Conservation (phyloP, 805 yeast genomes). For the Starmerella lactis-condensi region DNA sequence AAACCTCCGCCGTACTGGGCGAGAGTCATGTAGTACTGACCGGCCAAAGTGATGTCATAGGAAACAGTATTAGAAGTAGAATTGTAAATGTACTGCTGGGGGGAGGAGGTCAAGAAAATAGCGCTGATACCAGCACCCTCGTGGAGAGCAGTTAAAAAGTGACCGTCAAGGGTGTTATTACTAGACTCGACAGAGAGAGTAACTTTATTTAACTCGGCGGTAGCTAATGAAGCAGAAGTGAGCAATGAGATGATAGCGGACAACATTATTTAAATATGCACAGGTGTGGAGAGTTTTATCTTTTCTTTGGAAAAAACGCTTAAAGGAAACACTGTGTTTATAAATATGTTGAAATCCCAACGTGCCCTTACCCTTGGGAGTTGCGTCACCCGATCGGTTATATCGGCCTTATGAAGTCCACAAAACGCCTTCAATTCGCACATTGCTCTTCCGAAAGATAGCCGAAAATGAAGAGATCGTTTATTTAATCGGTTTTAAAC, state of each 20-base stretch:
- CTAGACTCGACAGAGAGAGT: constrained; percentile 6
- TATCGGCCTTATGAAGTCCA: no score
- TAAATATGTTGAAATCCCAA: no score
- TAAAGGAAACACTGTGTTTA: no score
- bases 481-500: no score
- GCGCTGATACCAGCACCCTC: constrained; percentile 12
- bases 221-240: constrained; percentile 2
- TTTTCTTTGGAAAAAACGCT: no score
- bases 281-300: no score
- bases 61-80: not conserved
- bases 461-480: no score
- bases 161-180: not conserved
- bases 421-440: no score
- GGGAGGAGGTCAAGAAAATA: constrained; percentile 1
- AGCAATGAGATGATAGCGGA: not conserved
- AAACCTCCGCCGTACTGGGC: not conserved
- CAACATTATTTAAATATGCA: no score
- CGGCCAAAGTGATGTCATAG: not conserved
- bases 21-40: not conserved
- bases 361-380: no score
- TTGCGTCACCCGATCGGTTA: no score
- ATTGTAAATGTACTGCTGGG: not conserved
- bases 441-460: no score
- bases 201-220: constrained; percentile 3
- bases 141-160: constrained; percentile 6